Evolutionary conservation across 176 grass and related monocot species (phyloP), one percentile per base, ranked within the genome.

Genomic region (Cenchrus fungigraminus): DNA sequence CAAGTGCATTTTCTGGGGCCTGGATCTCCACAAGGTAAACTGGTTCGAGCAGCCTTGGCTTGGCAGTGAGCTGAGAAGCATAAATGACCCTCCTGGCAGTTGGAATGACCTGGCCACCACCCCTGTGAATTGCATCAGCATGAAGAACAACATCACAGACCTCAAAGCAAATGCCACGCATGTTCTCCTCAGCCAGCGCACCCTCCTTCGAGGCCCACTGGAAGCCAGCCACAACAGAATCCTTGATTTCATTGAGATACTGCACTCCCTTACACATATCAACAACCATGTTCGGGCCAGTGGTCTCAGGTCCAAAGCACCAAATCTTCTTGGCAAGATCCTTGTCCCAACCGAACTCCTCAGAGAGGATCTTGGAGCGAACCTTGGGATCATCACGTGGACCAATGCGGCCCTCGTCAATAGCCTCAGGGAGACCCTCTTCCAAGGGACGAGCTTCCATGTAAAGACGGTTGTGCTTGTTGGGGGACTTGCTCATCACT

Each of bases 211-310:
- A 94, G 0, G 92, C 92, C 92, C 88, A 94, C 61, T 91, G 92
- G 74, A 94, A 94, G n/a, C 92, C 92, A 61, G 92, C 92, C 19
- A 91, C 92, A 25, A 91, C 92, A 57, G 92, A 91, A 57, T 94
- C 92, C 83, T 94, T 94, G 68, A 94, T 91, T 84, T 94, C 92
- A 86, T 91, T 94, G 45, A 94, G 81, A 73, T 94, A 91, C 68
- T 94, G 92, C 45, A 94, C 92, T 91, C 92, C 88, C 86, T 94
- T 94, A 68, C 92, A 94, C 92, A 94, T 94, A 73, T 94, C 92
- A 32, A 94, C 92, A 1, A 91, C 92, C 88, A 94, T 91, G 79
- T 91, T 94, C 0, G 92, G 88, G 12, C 92, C 92, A 0, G 92
- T 94, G 8, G 92, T 91, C 81, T 95, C 93, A 51, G 90, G 93